Evolutionary conservation across 768 basidiomycete genomes (phyloP).

Genomic region (Russula dissimulans): DNA sequence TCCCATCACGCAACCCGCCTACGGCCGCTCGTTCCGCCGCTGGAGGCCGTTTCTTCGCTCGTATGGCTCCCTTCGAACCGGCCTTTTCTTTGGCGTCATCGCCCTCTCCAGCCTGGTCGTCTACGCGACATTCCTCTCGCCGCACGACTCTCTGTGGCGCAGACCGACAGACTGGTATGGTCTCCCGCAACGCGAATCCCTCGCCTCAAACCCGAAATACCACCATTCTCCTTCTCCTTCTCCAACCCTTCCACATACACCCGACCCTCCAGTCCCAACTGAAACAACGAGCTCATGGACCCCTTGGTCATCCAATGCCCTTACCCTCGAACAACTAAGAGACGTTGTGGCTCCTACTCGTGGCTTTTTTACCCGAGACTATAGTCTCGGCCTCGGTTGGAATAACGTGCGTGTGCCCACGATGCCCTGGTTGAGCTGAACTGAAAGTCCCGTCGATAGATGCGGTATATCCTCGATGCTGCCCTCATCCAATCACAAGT

Average conservation of each 20-base stretch:
- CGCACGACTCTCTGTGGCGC: background rate
- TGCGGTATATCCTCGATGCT: slow-evolving; percentile 42
- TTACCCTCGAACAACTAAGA: slow-evolving; percentile 27
- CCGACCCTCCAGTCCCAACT: background rate
- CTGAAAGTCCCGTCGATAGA: slow-evolving; percentile 22
- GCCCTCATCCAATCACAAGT: slow-evolving; percentile 35
- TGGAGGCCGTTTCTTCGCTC: background rate
- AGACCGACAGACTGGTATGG: background rate
- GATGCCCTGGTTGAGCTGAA: too few relatives aligned
- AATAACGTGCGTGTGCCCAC: slow-evolving; percentile 34
- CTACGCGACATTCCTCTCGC: background rate
- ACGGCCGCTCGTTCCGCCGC: slow-evolving; percentile 1
- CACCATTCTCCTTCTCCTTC: background rate
- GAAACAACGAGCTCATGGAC: background rate
- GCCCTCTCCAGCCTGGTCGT: slow-evolving; percentile 1
- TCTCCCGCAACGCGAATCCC: background rate
- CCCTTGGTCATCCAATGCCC: slow-evolving; percentile 6
- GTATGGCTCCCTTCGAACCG: background rate
- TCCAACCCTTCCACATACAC: too few relatives aligned
- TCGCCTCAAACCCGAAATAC: background rate
- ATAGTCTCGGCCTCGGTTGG: slow-evolving; percentile 37
- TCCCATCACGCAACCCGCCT: background rate
- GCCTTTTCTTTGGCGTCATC: slow-evolving; percentile 2
- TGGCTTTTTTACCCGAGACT: slow-evolving; percentile 39
- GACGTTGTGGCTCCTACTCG: slow-evolving; percentile 30